Evolutionary conservation across 345 rosid species (phyloP), one percentile per base, ranked within the genome.

Genomic region (Bruguiera parviflora): DNA sequence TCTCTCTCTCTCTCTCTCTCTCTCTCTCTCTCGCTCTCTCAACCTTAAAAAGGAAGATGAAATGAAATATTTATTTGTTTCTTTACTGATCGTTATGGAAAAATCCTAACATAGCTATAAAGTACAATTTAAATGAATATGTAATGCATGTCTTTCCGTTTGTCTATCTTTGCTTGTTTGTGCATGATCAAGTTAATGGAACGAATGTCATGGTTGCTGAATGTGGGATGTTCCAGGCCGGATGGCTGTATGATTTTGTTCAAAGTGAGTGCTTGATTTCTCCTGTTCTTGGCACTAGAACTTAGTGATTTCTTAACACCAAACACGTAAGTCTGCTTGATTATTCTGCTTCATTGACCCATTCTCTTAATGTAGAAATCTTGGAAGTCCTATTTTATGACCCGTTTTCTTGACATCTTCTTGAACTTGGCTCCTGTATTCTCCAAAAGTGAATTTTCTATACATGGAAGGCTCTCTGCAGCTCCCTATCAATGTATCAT

Each of bases 311-410:
- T 11, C 47, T 39, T 39, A 1, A 39, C 13, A 15, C 47, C 47
- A 15, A 13, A 43, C 49, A 43, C 19, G 0, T 15, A 3, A 43
- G 5, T 19, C 18, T 43, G 49, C 49, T 43, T 43, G 49, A 43
- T 43, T 15, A 13, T 11, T 56, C 59, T 24, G 59, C 59, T 61
- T 20, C n/a, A 43, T 4, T 61, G n/a, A 35, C 53, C 15, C 25
- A 65, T 61, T 29, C 16, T 47, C 57, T 8, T 72, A n/a, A n/a
- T 68, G 65, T 37, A 71, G 70, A 72, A 88, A 86, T 70, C 85
- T 81, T 47, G 86, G 85, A 61, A 88, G 93, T 27, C 90, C 93
- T 27, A 86, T 80, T 74, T 88, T 88, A 16, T 74, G 82, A 6
- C 90, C 93, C 31, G 37, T 73, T 66, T 64, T 77, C 74, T 79